Percentiles rank a stretch among this genome's conserved stretches.
Conservation (phyloP, 257 asterid species). For the Gardenia jasminoides region DNA sequence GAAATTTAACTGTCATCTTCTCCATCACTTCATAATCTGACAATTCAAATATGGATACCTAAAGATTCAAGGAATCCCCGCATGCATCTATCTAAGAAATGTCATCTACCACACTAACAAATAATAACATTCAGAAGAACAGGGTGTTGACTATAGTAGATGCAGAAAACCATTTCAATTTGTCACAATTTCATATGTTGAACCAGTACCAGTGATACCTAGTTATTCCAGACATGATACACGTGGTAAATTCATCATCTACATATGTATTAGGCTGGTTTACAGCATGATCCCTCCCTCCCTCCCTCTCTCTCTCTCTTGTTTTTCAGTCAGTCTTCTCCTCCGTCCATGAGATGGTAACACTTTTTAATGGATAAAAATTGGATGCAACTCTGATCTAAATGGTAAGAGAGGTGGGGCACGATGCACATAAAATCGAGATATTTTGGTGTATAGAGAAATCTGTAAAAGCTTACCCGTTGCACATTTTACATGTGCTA, state of each 20-base stretch:
- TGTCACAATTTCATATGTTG: neutral
- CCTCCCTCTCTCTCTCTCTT: neutral
- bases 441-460: neutral
- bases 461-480: conserved; percentile 49
- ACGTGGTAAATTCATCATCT: neutral
- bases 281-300: neutral
- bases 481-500: conserved; percentile 86
- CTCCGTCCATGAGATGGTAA: neutral
- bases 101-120: conserved; percentile 6
- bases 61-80: neutral
- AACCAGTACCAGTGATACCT: neutral
- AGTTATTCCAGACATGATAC: neutral
- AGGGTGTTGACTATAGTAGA: neutral
- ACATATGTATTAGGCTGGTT: neutral
- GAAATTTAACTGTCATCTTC: conserved; percentile 36
- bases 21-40: conserved; percentile 26
- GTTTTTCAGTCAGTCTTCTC: neutral
- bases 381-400: neutral
- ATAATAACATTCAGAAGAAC: neutral
- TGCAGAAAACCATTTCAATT: neutral
- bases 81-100: neutral
- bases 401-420: neutral
- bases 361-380: neutral
- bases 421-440: neutral
- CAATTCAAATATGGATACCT: neutral